A percentile compares a stretch with the other conserved stretches of the same genome.
phyloP scores from a whole-genome alignment of 2,329 filamentous ascomycete genomes.

The Epichloe amarillans region DNA sequence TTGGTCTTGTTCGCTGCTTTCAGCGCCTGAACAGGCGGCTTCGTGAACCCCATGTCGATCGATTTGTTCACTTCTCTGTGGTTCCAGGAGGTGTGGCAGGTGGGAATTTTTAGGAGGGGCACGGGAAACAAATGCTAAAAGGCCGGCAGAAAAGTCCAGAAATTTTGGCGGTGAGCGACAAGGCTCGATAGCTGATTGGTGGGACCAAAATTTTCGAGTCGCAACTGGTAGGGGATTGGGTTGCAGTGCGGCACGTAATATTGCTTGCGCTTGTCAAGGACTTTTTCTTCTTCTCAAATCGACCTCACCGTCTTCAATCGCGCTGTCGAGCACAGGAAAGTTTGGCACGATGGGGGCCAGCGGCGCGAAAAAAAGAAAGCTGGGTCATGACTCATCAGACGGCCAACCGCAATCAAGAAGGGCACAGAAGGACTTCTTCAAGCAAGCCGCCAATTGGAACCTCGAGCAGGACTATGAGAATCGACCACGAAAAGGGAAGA shows the following conservation, averaged over 20 bases:
- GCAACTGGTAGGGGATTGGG: not conserved
- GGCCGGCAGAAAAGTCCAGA: conserved; percentile 21
- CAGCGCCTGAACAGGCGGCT: conserved; percentile 23
- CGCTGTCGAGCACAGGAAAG: not conserved
- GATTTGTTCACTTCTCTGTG: not conserved
- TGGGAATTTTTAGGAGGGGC: conserved; percentile 9
- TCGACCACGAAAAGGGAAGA: conserved; percentile 65
- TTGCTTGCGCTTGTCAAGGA: not conserved
- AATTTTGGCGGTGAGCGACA: conserved; percentile 26
- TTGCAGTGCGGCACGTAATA: not conserved
- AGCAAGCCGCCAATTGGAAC: conserved; percentile 71
- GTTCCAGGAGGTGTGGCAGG: not conserved
- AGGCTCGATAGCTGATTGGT: conserved; percentile 11
- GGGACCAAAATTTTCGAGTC: conserved; percentile 4
- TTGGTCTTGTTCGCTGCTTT: conserved; percentile 63
- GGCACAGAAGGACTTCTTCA: conserved; percentile 53
- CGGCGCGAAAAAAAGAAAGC: conserved; percentile 43
- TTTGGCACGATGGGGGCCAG: conserved; percentile 28
- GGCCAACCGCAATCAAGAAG: conserved; percentile 29
- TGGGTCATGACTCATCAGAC: conserved; percentile 37
- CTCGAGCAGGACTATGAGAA: conserved; percentile 85
- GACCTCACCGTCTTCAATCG: not conserved
- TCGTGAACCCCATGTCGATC: conserved; percentile 20
- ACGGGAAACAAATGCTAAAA: not conserved
- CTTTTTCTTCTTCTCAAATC: not conserved